Evolutionary conservation across 805 yeast species (phyloP), one percentile per base, ranked within the genome.

Genomic region (Candida fluviatilis): DNA sequence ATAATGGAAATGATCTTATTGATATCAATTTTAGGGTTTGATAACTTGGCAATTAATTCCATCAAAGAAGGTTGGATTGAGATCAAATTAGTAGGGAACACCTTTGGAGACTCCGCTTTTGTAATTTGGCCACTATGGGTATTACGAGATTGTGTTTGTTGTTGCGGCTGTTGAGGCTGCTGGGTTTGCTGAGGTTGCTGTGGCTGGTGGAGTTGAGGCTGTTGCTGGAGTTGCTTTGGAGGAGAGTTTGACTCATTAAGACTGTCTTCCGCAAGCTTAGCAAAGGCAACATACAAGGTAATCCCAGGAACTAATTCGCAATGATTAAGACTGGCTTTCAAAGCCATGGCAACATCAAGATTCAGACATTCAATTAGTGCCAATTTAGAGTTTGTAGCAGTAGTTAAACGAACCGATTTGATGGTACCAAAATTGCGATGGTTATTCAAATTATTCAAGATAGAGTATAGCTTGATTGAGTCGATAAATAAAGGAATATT

Each of bases 221-320:
- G 46, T 27, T 51, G 49, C 42, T 54, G 61, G 42, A 53, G 61
- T 8, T 4, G 38, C 10, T 27, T 31, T n/a, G 42, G 23, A 17
- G 38, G 18, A 7, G 34, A 25, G 10, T 18, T n/a, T 10, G 36
- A 14, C 23, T 23, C 42, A 12, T 18, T 16, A 10, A n/a, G 25
- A 14, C 33, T 28, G 4, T 30, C 29, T 1, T 38, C 35, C 11
- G 33, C 29, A 23, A 88, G 75, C 52, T 83, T 85, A 3, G 96
- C 97, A 70, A 88, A 93, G 0, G 90, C 86, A 27, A 88, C 86
- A 28, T 78, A 67, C 55, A 93, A 78, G 13, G 83, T 78, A 18
- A 76, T 71, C 3, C 95, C 95, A 2, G 91, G 86, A 43, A 80
- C 75, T 28, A 91, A 69, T 52, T 91, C 96, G 47, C 82, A 80